Evolutionary conservation across 2,329 filamentous ascomycete genomes (phyloP).

Genomic region (Aspergillus sp.): DNA sequence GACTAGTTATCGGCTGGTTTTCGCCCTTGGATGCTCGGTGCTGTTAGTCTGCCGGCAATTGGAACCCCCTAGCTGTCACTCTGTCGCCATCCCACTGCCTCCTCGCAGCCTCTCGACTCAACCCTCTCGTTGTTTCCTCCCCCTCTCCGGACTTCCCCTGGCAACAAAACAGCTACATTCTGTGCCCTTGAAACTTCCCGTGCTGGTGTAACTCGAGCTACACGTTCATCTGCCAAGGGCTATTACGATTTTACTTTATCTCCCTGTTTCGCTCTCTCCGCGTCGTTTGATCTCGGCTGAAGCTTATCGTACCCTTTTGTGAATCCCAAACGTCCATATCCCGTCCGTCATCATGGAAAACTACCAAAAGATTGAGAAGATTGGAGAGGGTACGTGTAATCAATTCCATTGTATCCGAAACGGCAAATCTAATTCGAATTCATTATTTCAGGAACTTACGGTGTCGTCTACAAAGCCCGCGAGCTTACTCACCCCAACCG

Average conservation of each 20-base stretch:
- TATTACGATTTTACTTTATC: neutral
- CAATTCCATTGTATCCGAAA: neutral
- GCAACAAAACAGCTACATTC: constrained; percentile 13
- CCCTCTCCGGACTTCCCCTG: constrained; percentile 12
- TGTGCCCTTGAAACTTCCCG: constrained; percentile 5
- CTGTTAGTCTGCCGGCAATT: constrained; percentile 3
- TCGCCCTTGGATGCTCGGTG: neutral
- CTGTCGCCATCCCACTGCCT: constrained; percentile 1
- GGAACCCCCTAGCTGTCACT: constrained; percentile 2
- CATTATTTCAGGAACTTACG: constrained; percentile 68
- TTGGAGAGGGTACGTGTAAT: constrained; percentile 72
- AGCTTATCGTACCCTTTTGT: constrained; percentile 4
- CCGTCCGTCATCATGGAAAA: constrained; percentile 66
- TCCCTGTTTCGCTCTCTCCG: too few species aligned
- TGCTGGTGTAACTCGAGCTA: constrained; percentile 3
- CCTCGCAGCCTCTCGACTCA: constrained; percentile 10
- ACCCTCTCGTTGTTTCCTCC: constrained; percentile 10
- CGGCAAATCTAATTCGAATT: constrained; percentile 1
- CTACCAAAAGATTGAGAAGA: constrained; percentile 95
- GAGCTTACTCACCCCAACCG: constrained; percentile 77
- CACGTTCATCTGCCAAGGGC: neutral
- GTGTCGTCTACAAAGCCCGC: constrained; percentile 90
- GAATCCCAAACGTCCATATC: constrained; percentile 1
- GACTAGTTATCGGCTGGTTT: neutral
- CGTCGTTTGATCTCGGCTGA: neutral